Evolutionary conservation across 176 grass and related monocot species (phyloP), one percentile per base, ranked within the genome.

Genomic region (Areca catechu): DNA sequence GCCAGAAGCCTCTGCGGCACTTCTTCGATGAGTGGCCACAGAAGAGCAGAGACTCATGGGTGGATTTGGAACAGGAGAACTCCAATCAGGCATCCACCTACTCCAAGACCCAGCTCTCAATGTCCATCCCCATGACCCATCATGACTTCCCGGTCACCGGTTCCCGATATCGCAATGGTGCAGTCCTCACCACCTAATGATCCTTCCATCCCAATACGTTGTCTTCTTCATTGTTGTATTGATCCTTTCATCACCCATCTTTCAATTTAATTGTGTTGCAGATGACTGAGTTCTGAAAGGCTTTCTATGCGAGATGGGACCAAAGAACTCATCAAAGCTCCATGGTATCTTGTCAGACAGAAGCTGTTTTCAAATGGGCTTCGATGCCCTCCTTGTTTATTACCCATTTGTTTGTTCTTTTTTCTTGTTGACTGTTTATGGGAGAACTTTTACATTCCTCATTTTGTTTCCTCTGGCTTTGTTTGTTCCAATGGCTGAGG

Each of bases 21-120:
- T 95, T 96, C 77, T 83, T 96, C 24, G 86, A 96, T 19, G 91
- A 96, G 63, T 87, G 80, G 83, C 91, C 91, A 21, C 86, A 90
- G 80, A 81, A 74, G 56, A 25, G 22, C 0, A 86, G 84, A 53
- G 83, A 66, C 3, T 75, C 91, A 0, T 96, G 91, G 91, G 82
- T 87, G 74, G 83, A 69, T 48, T 51, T 80, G 53, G 64, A 80
- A 56, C 70, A 48, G 50, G 77, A 49, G 16, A 18, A 29, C 16
- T 4, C 22, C 49, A 53, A 20, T 22, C 24, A 25, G 16, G 34
- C 34, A 0, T 6, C 34, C 2, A 16, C 68, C 65, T 72, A 79
- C 34, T 60, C 63, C 7, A 80, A 80, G 57, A 80, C 70, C 56
- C 77, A 74, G 51, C 77, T 80, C 56, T 80, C 77, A 22, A 74